Percentiles rank a stretch among this genome's conserved stretches.
Evolutionary conservation across 768 basidiomycete species (phyloP).

Genomic region (Pisolithus sp.): DNA sequence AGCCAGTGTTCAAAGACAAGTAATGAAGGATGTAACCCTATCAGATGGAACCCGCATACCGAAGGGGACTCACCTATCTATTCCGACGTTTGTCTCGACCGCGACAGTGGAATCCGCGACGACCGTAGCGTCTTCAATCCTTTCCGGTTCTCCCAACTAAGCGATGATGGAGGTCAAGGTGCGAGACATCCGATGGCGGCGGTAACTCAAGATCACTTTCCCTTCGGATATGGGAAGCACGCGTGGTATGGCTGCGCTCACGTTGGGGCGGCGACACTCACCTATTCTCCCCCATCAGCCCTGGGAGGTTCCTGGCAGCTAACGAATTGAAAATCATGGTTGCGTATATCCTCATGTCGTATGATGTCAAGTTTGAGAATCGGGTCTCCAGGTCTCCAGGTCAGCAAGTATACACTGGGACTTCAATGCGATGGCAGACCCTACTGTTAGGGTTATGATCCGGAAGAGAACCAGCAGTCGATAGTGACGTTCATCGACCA

Average conservation of each 20-base stretch:
- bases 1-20: constrained; percentile 28
- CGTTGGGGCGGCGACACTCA: no score
- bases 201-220: constrained; percentile 26
- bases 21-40: constrained; percentile 28
- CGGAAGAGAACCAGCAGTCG: no score
- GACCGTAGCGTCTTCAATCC: constrained; percentile 36
- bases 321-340: constrained; percentile 38
- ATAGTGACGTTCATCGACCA: no score
- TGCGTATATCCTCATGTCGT: constrained; percentile 36
- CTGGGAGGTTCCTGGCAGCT: constrained; percentile 40
- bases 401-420: no score
- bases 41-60: constrained; percentile 35
- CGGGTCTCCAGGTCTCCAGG: not conserved
- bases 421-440: no score
- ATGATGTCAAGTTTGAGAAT: constrained; percentile 38
- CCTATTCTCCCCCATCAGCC: constrained; percentile 11
- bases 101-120: constrained; percentile 20
- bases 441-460: no score
- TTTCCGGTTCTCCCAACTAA: constrained; percentile 40
- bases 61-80: constrained; percentile 23
- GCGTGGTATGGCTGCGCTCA: no score
- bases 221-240: no score
- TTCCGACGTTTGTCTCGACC: constrained; percentile 17
- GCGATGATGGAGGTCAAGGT: constrained; percentile 25
- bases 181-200: constrained; percentile 31